These are phyloP conservation scores for Aspergillus chevalieri DNA, from an alignment of 2,329 filamentous ascomycete genomes.

Conservation along the genomic window DNA sequence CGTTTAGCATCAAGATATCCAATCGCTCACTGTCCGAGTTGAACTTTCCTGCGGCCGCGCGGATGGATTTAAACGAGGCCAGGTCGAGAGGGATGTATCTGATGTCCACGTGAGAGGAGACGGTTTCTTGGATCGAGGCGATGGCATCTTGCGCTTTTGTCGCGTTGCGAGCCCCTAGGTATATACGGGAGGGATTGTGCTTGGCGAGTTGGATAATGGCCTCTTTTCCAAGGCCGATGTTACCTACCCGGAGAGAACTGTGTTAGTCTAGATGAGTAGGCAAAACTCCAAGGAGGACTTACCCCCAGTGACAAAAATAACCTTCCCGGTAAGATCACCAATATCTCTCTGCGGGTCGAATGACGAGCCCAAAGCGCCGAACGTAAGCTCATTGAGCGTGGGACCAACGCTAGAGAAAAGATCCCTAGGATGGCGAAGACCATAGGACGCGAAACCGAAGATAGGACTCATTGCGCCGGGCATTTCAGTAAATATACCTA, in stretches of 20 bases:
- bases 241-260: slow-evolving; percentile 27
- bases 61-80: slow-evolving; percentile 45
- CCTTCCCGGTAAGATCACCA: slow-evolving; percentile 42
- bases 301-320: slow-evolving; percentile 50
- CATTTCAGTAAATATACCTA: not conserved
- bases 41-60: slow-evolving; percentile 39
- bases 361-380: slow-evolving; percentile 26
- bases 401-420: slow-evolving; percentile 26
- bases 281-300: slow-evolving; percentile 2
- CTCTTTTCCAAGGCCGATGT: slow-evolving; percentile 43
- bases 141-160: slow-evolving; percentile 41
- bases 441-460: slow-evolving; percentile 13
- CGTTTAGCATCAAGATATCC: slow-evolving; percentile 43
- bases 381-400: slow-evolving; percentile 29
- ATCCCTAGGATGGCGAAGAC: slow-evolving; percentile 26
- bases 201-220: slow-evolving; percentile 44
- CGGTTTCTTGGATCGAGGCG: slow-evolving; percentile 31
- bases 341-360: slow-evolving; percentile 44
- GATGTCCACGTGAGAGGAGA: slow-evolving; percentile 33
- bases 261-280: not conserved
- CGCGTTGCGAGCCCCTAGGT: slow-evolving; percentile 47
- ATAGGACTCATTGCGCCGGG: slow-evolving; percentile 8
- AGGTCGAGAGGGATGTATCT: slow-evolving; percentile 46
- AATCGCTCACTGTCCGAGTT: slow-evolving; percentile 35
- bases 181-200: slow-evolving; percentile 49